Evolutionary conservation across 2,329 filamentous ascomycete genomes (phyloP).

Genomic region (Fusarium bactridioides): DNA sequence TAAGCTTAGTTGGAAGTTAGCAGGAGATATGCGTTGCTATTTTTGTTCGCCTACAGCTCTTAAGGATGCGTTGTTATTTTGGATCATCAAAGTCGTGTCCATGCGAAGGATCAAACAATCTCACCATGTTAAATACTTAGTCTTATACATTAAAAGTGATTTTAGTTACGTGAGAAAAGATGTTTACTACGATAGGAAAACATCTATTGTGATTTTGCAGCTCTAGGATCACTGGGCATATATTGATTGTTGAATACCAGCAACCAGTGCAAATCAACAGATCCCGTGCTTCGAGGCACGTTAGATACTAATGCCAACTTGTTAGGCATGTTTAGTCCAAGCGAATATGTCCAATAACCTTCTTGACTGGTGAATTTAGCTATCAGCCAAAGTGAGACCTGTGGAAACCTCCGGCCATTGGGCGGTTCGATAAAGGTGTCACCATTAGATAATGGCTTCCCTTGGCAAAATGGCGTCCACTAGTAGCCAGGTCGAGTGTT

Average conservation of each 20-base stretch:
- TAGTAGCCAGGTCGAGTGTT: neutral
- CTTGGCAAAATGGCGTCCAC: neutral
- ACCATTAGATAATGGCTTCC: neutral
- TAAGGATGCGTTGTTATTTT: neutral
- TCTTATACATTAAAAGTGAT: too few species aligned
- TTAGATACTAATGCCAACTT: fast-evolving
- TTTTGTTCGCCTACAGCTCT: neutral
- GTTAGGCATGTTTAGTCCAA: too few species aligned
- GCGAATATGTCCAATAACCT: fast-evolving
- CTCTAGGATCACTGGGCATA: neutral
- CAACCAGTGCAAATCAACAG: neutral
- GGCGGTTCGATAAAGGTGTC: neutral
- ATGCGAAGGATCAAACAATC: neutral
- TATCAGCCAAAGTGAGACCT: neutral
- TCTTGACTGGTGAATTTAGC: neutral
- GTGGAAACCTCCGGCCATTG: neutral
- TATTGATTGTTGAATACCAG: neutral
- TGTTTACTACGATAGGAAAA: fast-evolving
- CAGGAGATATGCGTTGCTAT: neutral
- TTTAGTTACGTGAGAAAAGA: fast-evolving
- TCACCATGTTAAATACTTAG: neutral
- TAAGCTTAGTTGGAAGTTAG: fast-evolving
- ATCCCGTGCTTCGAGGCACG: neutral
- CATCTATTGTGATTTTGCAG: neutral
- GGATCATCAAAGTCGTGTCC: neutral